Conservation (phyloP, 31 red algal species). For the Asparagopsis taxiformis region DNA sequence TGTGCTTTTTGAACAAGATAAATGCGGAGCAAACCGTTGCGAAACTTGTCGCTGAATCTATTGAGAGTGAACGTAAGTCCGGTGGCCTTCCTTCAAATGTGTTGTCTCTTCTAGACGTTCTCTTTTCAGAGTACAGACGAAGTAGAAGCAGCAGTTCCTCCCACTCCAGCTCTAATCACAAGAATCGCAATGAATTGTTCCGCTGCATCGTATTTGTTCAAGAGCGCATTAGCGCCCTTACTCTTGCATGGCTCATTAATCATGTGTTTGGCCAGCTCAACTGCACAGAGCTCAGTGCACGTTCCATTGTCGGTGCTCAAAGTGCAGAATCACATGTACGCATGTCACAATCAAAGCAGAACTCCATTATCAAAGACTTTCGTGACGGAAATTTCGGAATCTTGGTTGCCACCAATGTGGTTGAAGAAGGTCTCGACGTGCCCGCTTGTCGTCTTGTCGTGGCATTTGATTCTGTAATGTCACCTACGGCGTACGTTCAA, state of each 20-base stretch:
- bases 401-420: slow-evolving; percentile 72
- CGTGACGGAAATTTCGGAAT: slow-evolving; percentile 68
- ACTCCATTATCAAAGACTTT: slow-evolving; percentile 55
- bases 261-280: slow-evolving; percentile 37
- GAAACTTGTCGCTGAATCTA: slow-evolving; percentile 1
- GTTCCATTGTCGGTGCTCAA: slow-evolving; percentile 33
- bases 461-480: slow-evolving; percentile 53
- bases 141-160: not conserved
- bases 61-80: not conserved
- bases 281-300: slow-evolving; percentile 25
- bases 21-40: not conserved
- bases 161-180: not conserved
- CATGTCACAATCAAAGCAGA: slow-evolving; percentile 67
- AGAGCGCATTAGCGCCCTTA: slow-evolving; percentile 38
- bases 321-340: slow-evolving; percentile 25
- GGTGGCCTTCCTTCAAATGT: slow-evolving; percentile 15
- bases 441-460: slow-evolving; percentile 76
- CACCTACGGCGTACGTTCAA: slow-evolving; percentile 77
- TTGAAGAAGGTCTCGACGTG: slow-evolving; percentile 83
- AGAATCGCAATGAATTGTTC: slow-evolving; percentile 19
- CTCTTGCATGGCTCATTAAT: slow-evolving; percentile 53
- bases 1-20: slow-evolving; percentile 11
- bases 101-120: slow-evolving; percentile 1
- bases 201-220: slow-evolving; percentile 68
- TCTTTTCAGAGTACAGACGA: slow-evolving; percentile 3